Evolutionary conservation across 2,329 filamentous ascomycete genomes (phyloP).

Genomic region (Neonectria neomacrospora): DNA sequence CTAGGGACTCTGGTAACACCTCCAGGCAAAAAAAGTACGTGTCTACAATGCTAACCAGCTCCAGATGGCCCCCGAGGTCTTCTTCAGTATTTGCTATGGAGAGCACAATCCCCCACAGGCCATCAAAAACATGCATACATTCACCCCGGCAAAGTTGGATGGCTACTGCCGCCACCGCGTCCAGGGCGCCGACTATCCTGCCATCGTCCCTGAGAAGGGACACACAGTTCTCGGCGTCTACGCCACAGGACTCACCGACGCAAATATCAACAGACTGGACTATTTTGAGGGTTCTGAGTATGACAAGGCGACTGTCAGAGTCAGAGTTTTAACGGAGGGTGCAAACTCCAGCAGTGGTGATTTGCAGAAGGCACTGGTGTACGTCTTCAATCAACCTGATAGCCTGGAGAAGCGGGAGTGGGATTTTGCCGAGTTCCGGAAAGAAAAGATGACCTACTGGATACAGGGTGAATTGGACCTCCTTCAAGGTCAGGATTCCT

Average conservation of each 20-base stretch:
- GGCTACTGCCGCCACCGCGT: constrained; percentile 79
- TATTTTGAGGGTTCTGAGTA: constrained; percentile 86
- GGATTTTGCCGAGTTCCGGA: constrained; percentile 87
- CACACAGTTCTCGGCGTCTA: constrained; percentile 78
- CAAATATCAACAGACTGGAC: constrained; percentile 80
- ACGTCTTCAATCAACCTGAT: constrained; percentile 67
- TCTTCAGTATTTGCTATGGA: constrained; percentile 85
- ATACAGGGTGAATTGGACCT: constrained; percentile 62
- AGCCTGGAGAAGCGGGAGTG: constrained; percentile 79
- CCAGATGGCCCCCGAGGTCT: constrained; percentile 85
- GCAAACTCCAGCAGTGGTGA: constrained; percentile 53
- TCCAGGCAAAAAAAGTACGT: constrained; percentile 6
- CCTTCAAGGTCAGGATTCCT: constrained; percentile 48
- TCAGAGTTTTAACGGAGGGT: constrained; percentile 62
- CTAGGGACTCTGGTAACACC: constrained; percentile 31
- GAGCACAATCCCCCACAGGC: constrained; percentile 58
- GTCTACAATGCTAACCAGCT: constrained; percentile 37
- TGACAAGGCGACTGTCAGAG: constrained; percentile 62
- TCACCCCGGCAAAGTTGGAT: constrained; percentile 80
- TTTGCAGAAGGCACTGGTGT: constrained; percentile 67
- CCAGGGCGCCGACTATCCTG: constrained; percentile 79
- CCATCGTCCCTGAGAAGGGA: constrained; percentile 68
- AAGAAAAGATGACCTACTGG: constrained; percentile 73
- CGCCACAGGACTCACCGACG: constrained; percentile 80
- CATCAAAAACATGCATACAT: constrained; percentile 66